These are phyloP conservation scores for Alternaria longipes DNA, from an alignment of 2,329 filamentous ascomycete species.

Conservation along the genomic window DNA sequence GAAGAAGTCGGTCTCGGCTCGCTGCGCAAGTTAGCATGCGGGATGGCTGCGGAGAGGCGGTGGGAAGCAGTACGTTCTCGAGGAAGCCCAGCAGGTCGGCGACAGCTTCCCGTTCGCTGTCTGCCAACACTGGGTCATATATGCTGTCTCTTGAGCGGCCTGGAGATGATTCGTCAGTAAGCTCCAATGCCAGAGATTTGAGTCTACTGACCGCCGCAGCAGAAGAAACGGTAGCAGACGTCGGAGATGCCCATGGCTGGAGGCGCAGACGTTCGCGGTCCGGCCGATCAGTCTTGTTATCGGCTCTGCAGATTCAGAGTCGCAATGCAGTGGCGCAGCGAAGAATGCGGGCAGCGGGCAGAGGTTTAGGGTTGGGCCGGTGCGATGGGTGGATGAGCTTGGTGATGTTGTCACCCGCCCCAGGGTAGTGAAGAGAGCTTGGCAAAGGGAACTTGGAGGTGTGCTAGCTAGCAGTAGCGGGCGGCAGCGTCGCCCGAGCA, in stretches of 20 bases:
- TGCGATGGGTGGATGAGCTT: constrained; percentile 18
- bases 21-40: constrained; percentile 64
- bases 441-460: constrained; percentile 11
- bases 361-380: constrained; percentile 12
- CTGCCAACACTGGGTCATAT: constrained; percentile 75
- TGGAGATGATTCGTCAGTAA: constrained; percentile 38
- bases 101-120: constrained; percentile 96
- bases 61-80: constrained; percentile 76
- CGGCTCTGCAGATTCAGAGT: constrained; percentile 2
- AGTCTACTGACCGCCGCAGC: constrained; percentile 49
- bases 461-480: constrained; percentile 13
- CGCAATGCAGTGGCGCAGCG: constrained; percentile 7
- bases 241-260: constrained; percentile 47
- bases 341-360: constrained; percentile 24
- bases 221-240: constrained; percentile 45
- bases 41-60: constrained; percentile 7
- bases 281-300: constrained; percentile 18
- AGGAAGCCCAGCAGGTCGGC: constrained; percentile 94
- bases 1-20: constrained; percentile 98
- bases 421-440: constrained; percentile 15
- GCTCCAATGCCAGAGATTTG: constrained; percentile 2
- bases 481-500: constrained; percentile 17
- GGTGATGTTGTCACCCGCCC: constrained; percentile 14
- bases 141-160: constrained; percentile 59
- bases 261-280: constrained; percentile 38